Base-by-base conservation (phyloP, 179 eudicot species). In the Sideroxylon spinosum region DNA sequence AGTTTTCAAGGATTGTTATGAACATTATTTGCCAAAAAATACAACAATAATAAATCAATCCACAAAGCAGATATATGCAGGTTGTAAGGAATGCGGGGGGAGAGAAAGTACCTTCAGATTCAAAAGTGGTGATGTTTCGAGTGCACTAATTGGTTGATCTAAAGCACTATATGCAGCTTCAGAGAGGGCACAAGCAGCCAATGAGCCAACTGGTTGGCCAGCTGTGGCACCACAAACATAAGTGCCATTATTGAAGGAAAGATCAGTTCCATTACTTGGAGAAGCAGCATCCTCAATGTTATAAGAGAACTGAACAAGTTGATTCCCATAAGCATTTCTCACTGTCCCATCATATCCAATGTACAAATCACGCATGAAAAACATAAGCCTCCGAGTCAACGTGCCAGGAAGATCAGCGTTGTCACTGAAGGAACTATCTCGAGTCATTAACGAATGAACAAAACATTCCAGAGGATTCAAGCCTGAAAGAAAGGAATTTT, bases 101-200 rank as follows among this genome's bases (percentile, higher is more conserved):
- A 78, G 79, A 46, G 75, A 78, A 75, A 75, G 84, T 55, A 93
- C 98, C 98, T 95, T 95, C 50, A 95, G 86, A 80, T 85, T 87
- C 72, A 95, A 82, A 72, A 95, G 86, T 56, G 99, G 98, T 28
- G 99, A 93, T 79, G 98, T 60, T 83, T 92, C 99, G 48, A 93
- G 93, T 61, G 85, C 88, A 83, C 90, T 95, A 78, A 92, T 76
- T 26, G 99, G 99, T 78, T 90, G 98, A 81, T 95, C 99, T 61
- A 95, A 78, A 74, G 99, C 99, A 89, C 97, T 88, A 70, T 95
- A 95, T 53, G 98, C 97, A 78, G 97, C 97, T 79, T 93, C 99
- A 3, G 97, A 90, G 73, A 95, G 86, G 50, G 99, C 97, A 87
- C 92, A 95, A 63, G 98, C 95, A 52, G 98, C 95, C 83, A 88